phyloP scores from a whole-genome alignment of 257 asterid genomes.

The Solanum neorickii region DNA sequence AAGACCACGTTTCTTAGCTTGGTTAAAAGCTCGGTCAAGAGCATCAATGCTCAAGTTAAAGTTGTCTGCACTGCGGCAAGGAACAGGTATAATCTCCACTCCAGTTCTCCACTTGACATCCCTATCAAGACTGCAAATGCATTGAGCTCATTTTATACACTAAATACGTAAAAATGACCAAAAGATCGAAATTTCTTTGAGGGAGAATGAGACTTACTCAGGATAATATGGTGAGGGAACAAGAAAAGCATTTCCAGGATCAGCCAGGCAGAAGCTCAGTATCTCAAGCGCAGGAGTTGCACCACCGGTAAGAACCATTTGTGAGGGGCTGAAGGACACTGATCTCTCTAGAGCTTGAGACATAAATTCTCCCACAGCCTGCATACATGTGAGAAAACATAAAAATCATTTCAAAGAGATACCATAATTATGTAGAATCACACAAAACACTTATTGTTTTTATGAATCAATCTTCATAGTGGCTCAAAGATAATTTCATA shows the following conservation, averaged over 20 bases:
- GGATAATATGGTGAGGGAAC: slow-evolving; percentile 62
- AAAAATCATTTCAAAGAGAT: not conserved
- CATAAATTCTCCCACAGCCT: slow-evolving; percentile 60
- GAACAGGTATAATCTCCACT: slow-evolving; percentile 54
- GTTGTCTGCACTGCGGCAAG: slow-evolving; percentile 62
- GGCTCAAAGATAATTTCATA: not conserved
- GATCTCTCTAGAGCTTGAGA: slow-evolving; percentile 37
- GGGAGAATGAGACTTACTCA: slow-evolving; percentile 29
- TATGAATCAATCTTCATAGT: not conserved
- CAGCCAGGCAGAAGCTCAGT: slow-evolving; percentile 55
- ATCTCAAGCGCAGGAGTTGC: slow-evolving; percentile 53
- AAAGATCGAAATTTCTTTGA: not conserved
- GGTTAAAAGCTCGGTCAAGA: slow-evolving; percentile 49
- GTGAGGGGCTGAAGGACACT: slow-evolving; percentile 33
- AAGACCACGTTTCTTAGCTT: slow-evolving; percentile 58
- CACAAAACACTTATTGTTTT: not conserved
- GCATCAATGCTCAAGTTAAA: slow-evolving; percentile 37
- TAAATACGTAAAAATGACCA: not conserved
- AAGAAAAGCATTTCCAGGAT: slow-evolving; percentile 65
- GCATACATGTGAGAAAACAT: not conserved
- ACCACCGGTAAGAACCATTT: slow-evolving; percentile 42
- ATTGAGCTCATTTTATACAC: not conserved
- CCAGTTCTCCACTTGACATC: slow-evolving; percentile 57
- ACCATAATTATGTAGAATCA: not conserved
- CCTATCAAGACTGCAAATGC: slow-evolving; percentile 40